Conservation (phyloP, 2,329 filamentous ascomycete genomes). For the Paraconiothyrium brasiliense region DNA sequence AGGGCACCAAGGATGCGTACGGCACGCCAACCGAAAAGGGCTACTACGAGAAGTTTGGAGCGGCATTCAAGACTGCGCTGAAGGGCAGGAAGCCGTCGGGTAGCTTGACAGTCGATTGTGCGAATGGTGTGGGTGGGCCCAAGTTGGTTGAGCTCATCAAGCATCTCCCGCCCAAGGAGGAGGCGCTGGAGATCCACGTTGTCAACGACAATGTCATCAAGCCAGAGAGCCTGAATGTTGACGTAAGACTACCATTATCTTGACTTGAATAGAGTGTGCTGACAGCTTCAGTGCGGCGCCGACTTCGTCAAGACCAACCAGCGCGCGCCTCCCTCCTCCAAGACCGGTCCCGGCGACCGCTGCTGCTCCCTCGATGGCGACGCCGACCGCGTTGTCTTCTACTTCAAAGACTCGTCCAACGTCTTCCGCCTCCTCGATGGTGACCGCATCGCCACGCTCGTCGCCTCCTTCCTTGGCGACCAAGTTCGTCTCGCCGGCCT, state of each 20-base stretch:
- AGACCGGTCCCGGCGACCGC: slow-evolving; percentile 77
- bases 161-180: slow-evolving; percentile 72
- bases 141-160: slow-evolving; percentile 90
- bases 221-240: slow-evolving; percentile 86
- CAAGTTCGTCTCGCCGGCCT: slow-evolving; percentile 83
- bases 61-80: slow-evolving; percentile 86
- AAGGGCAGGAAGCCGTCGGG: slow-evolving; percentile 75
- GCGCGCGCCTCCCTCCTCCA: slow-evolving; percentile 83
- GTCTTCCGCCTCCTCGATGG: slow-evolving; percentile 94
- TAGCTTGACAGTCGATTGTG: slow-evolving; percentile 86
- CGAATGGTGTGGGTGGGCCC: slow-evolving; percentile 94
- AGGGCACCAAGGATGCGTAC: slow-evolving; percentile 86
- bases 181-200: slow-evolving; percentile 81
- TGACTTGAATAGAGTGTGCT: slow-evolving; percentile 11
- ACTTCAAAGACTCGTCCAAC: slow-evolving; percentile 83
- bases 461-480: slow-evolving; percentile 91
- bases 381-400: slow-evolving; percentile 94
- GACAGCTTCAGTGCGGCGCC: slow-evolving; percentile 76
- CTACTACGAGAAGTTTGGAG: slow-evolving; percentile 91
- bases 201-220: slow-evolving; percentile 94
- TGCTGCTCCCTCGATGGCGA: slow-evolving; percentile 95
- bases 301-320: slow-evolving; percentile 99
- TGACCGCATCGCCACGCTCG: slow-evolving; percentile 94
- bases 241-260: slow-evolving; percentile 64
- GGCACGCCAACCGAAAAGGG: slow-evolving; percentile 88